A percentile compares a stretch with the other conserved stretches of the same genome.
These are phyloP conservation scores for Sporobolomyces pararoseus DNA, from an alignment of 768 basidiomycete genomes.

Conservation along the genomic window DNA sequence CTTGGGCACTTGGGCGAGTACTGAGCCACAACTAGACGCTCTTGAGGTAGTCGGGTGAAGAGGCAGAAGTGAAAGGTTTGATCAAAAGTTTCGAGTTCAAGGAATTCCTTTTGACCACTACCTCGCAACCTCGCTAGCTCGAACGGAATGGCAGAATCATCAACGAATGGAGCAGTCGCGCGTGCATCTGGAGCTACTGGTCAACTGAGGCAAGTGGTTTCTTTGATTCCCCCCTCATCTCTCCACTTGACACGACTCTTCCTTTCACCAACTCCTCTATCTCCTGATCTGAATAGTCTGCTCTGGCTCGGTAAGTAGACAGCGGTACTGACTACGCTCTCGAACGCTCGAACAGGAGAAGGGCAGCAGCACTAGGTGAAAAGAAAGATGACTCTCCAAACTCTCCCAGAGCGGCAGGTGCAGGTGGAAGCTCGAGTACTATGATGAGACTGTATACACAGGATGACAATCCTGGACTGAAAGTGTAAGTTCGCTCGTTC, in stretches of 20 bases:
- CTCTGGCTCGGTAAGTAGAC: not conserved
- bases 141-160: not conserved
- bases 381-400: slow-evolving; percentile 29
- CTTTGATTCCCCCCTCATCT: not conserved
- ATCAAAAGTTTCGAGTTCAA: too few relatives aligned
- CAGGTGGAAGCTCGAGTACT: slow-evolving; percentile 93
- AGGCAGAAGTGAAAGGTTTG: not conserved
- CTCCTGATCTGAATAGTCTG: not conserved
- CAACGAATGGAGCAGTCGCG: not conserved
- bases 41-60: not conserved
- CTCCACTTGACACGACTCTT: not conserved
- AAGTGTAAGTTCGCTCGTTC: slow-evolving; percentile 68
- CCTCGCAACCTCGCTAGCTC: not conserved
- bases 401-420: slow-evolving; percentile 51
- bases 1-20: too few relatives aligned
- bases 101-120: not conserved
- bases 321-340: not conserved
- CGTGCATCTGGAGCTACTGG: slow-evolving; percentile 29
- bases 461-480: slow-evolving; percentile 91
- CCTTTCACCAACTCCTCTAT: not conserved
- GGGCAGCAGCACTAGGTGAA: slow-evolving; percentile 34
- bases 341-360: slow-evolving; percentile 9
- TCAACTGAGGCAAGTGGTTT: slow-evolving; percentile 27
- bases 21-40: too few relatives aligned
- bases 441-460: slow-evolving; percentile 96